These are phyloP conservation scores for Alloascoidea africana DNA, from an alignment of 805 yeast species.

Conservation along the genomic window DNA sequence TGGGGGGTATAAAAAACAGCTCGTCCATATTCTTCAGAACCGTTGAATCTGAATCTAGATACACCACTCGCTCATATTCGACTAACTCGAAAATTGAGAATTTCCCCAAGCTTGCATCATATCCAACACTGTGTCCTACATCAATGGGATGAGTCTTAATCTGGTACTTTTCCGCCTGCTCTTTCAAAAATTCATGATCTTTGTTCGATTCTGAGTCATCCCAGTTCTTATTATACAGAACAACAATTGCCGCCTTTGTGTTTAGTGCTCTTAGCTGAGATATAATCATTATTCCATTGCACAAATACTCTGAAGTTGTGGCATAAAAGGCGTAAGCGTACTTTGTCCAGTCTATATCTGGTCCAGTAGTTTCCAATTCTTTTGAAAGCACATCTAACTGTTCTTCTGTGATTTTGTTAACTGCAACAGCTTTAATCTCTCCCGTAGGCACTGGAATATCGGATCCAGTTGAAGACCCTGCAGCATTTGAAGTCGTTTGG, in stretches of 20 bases:
- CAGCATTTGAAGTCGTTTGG: too few species aligned
- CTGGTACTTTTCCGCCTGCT: slow-evolving; percentile 3
- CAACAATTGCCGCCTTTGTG: slow-evolving; percentile 21
- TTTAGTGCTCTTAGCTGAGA: slow-evolving; percentile 15
- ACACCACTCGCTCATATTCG: slow-evolving; percentile 27
- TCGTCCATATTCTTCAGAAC: slow-evolving; percentile 22
- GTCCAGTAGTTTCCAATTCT: too few species aligned
- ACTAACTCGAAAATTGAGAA: slow-evolving; percentile 23
- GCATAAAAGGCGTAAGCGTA: slow-evolving; percentile 36
- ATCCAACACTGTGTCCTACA: slow-evolving; percentile 11
- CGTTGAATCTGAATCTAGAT: slow-evolving; percentile 29
- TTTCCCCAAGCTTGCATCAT: slow-evolving; percentile 30
- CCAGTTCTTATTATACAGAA: slow-evolving; percentile 16
- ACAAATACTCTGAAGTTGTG: slow-evolving; percentile 24
- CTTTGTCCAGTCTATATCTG: slow-evolving; percentile 15
- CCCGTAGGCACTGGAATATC: too few species aligned
- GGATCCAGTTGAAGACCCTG: too few species aligned
- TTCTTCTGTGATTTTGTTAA: too few species aligned
- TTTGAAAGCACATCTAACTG: too few species aligned
- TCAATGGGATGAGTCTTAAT: slow-evolving; percentile 3
- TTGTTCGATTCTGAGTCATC: slow-evolving; percentile 2
- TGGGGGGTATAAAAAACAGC: slow-evolving; percentile 32
- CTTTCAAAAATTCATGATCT: slow-evolving; percentile 3
- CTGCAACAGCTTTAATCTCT: too few species aligned
- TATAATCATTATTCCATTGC: slow-evolving; percentile 26